Evolutionary conservation across 2,329 filamentous ascomycete species (phyloP).

Genomic region (Simplicillium sp.): DNA sequence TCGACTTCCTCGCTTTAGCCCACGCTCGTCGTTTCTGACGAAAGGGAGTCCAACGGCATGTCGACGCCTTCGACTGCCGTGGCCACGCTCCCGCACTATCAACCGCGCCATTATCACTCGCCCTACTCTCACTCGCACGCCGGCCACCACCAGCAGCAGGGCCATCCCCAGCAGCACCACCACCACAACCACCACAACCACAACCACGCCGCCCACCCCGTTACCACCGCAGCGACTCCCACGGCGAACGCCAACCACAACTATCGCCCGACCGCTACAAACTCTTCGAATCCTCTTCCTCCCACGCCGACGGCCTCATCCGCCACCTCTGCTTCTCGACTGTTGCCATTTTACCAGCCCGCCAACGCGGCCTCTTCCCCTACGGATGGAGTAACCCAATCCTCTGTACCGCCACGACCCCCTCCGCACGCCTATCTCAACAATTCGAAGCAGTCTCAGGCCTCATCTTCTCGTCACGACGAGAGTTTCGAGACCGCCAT

Average conservation of each 20-base stretch:
- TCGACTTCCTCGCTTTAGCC: not conserved
- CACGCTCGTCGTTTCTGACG: slow-evolving; percentile 1
- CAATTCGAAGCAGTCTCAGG: not conserved
- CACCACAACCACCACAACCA: slow-evolving; percentile 20
- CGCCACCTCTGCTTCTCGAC: slow-evolving; percentile 11
- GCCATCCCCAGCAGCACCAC: slow-evolving; percentile 25
- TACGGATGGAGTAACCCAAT: slow-evolving; percentile 21
- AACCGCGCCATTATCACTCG: slow-evolving; percentile 54
- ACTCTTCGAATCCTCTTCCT: slow-evolving; percentile 11
- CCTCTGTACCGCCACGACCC: slow-evolving; percentile 18
- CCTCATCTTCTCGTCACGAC: not conserved
- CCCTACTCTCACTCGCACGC: slow-evolving; percentile 34
- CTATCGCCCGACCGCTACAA: slow-evolving; percentile 18
- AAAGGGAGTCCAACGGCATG: slow-evolving; percentile 36
- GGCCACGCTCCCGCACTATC: slow-evolving; percentile 61
- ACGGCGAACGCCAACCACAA: slow-evolving; percentile 13
- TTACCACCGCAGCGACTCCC: slow-evolving; percentile 2
- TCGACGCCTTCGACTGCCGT: slow-evolving; percentile 74
- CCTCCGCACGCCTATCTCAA: slow-evolving; percentile 16
- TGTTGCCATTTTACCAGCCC: slow-evolving; percentile 16
- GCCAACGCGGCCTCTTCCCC: slow-evolving; percentile 16
- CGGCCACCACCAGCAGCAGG: slow-evolving; percentile 22
- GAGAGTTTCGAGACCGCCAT: slow-evolving; percentile 6
- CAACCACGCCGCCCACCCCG: slow-evolving; percentile 16
- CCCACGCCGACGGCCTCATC: slow-evolving; percentile 1